Base-by-base conservation (phyloP, 805 yeast species). In the Candida sakaeoensis region DNA sequence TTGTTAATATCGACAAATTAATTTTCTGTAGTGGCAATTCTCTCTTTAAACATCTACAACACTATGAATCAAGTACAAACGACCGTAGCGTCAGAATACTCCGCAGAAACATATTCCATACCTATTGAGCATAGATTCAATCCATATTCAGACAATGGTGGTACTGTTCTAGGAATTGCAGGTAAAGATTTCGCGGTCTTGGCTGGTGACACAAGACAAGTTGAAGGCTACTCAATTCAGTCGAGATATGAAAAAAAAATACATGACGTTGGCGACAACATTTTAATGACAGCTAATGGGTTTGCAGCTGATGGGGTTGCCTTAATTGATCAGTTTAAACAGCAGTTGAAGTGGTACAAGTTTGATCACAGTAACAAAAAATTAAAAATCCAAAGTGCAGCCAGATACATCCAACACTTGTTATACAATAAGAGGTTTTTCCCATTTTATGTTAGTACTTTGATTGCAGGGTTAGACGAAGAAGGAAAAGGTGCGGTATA, bases 171-270 rank as follows among this genome's bases (percentile, higher is more conserved):
- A 51, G 99, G 98, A 39, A 93, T 93, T 63, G 97, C 99, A 1
- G 99, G 99, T 37, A 86, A 88, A 60, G 97, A 93, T 63, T 93
- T 89, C 56, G 96, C 96, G 14, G 93, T 93, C 25, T 72, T 93
- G 45, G 99, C 99, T 1, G 98, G 98, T 33, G 99, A 93, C 62
- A 93, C 99, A n/a, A 83, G 99, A 71, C 95, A 85, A 56, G 87
- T 95, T 4, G 82, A 85, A 14, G 99, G 97, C 16, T 93, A 89
- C 66, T 81, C 86, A 47, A 93, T 93, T 61, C 89, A 93, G 61
- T 82, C 97, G 8, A 80, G 99, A 57, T 82, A 85, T 61, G 93
- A 87, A 61, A 93, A 95, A 31, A 90, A 88, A 62, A 85, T 93
- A 41, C 83, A 86, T 54, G 78, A 82, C 50, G 84, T 87, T 43